These are phyloP conservation scores for Fusarium pilosicola DNA, from an alignment of 2,329 filamentous ascomycete genomes.

Conservation along the genomic window DNA sequence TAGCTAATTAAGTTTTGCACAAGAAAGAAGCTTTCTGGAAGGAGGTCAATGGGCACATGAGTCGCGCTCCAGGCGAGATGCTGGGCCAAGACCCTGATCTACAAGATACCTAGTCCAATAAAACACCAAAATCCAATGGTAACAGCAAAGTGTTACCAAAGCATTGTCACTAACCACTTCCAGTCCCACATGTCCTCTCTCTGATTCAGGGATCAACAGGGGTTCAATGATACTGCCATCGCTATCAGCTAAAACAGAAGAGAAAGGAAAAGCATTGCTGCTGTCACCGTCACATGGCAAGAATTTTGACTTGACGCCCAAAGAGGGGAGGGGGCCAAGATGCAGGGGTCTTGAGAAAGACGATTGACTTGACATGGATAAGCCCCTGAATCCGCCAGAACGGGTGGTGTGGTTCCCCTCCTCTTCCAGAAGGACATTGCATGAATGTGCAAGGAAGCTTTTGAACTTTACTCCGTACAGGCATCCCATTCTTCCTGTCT, in stretches of 20 bases:
- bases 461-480: not conserved
- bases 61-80: not conserved
- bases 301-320: slow-evolving; percentile 22
- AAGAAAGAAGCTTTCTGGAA: slow-evolving; percentile 16
- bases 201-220: slow-evolving; percentile 36
- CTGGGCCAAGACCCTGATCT: slow-evolving; percentile 22
- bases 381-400: slow-evolving; percentile 40
- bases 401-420: slow-evolving; percentile 36
- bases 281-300: slow-evolving; percentile 23
- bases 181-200: slow-evolving; percentile 5
- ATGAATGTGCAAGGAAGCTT: slow-evolving; percentile 27
- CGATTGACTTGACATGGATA: slow-evolving; percentile 30
- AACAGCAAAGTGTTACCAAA: slow-evolving; percentile 8
- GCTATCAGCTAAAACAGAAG: not conserved
- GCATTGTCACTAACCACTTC: slow-evolving; percentile 20
- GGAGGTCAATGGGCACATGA: slow-evolving; percentile 11
- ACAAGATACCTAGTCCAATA: not conserved
- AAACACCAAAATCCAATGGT: slow-evolving; percentile 6
- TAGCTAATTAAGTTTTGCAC: not conserved
- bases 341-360: slow-evolving; percentile 1
- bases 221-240: slow-evolving; percentile 5
- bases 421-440: slow-evolving; percentile 34
- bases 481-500: not conserved
- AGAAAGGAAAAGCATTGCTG: not conserved
- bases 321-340: not conserved